Evolutionary conservation across 768 basidiomycete species (phyloP), one percentile per base, ranked within the genome.

Genomic region (Boletus bicolor): DNA sequence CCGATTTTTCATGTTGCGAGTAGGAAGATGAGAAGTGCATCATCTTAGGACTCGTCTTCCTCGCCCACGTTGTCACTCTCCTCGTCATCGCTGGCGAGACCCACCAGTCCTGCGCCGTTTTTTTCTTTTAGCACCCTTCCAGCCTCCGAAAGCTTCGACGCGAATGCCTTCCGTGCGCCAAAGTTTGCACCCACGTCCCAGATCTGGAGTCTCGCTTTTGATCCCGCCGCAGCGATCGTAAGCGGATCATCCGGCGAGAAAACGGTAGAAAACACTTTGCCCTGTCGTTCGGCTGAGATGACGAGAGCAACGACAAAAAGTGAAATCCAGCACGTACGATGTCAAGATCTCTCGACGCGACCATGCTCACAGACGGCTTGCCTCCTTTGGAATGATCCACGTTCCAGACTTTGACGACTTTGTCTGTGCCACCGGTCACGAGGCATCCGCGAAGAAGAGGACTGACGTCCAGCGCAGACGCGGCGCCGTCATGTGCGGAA

Each of bases 331-430:
- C 83, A 79, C 84, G 26, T 74, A 97, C 95, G 46, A 98, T 84
- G 36, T 93, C 94, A 21, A 99, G 79, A 72, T 99, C 94, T 54
- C 94, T 75, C 10, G 90, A 89, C 4, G 86, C 86, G 17, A 93
- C 92, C 59, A 96, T 77, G 68, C 86, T 90, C 66, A 96, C 90
- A 52, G 82, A 82, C 36, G 83, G 78, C 74, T 88, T 89, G 30
- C 81, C 85, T 7, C 75, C 77, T 17, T 72, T 73, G 17, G 78
- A 78, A 44, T 84, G 84, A 57, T 89, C 87, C 45, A 96, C 77
- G 66, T 98, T 98, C 97, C 97, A 99, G 5, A 98, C 79, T 72
- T 98, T 98, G 69, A 97, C 91, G 35, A 92, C 76, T 69, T 95
- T 97, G 77, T 98, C 97, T 19, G 88, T 86, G 2, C 97, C 97